A percentile compares a stretch with the other conserved stretches of the same genome.
Conservation (phyloP, 225 moss, liverwort and hornwort genomes). For the Rhytidiadelphus loreus region DNA sequence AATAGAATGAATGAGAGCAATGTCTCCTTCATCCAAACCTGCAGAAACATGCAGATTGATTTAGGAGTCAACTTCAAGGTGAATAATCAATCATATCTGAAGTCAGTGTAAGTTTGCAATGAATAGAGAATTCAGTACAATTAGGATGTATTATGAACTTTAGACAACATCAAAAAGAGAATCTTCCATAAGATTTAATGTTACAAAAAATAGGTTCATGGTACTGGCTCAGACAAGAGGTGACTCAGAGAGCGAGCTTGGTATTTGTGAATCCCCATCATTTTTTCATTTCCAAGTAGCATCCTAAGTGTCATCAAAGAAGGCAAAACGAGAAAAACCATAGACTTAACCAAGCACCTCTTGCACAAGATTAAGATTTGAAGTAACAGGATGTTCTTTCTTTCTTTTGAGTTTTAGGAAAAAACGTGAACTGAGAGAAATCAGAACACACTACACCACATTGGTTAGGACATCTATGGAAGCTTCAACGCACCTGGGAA, state of each 20-base stretch:
- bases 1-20: slow-evolving; percentile 33
- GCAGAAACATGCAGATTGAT: background rate
- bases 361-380: background rate
- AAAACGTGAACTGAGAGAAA: background rate
- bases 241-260: background rate
- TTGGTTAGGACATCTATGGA: background rate
- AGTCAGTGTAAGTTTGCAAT: background rate
- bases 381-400: background rate
- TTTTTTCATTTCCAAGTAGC: background rate
- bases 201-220: background rate
- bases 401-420: background rate
- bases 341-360: background rate
- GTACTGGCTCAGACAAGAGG: background rate
- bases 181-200: background rate
- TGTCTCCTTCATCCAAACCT: slow-evolving; percentile 44
- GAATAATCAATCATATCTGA: background rate
- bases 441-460: background rate
- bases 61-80: background rate
- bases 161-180: background rate
- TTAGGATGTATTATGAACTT: background rate
- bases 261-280: background rate
- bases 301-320: background rate
- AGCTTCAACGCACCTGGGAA: slow-evolving; percentile 23
- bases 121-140: background rate
- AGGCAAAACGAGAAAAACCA: background rate